Percentiles rank a stretch among this genome's conserved stretches.
Evolutionary conservation across 495 filamentous ascomycete genomes (phyloP).

Genomic region (Penicillium ochrochloron): DNA sequence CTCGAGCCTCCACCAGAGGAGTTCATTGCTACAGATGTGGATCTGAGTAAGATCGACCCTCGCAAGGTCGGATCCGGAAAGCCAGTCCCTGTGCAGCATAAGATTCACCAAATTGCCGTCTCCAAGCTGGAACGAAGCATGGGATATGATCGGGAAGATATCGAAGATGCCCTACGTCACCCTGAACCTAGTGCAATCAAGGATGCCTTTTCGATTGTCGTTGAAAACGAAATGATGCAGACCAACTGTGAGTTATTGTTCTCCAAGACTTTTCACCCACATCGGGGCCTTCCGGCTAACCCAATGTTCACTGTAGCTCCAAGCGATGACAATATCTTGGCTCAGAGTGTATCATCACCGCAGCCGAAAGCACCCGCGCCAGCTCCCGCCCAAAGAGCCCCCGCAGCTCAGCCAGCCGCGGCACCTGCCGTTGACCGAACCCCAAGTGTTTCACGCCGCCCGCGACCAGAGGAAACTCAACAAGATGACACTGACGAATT

Average conservation of each 20-base stretch:
- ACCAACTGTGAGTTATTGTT: conserved; percentile 70
- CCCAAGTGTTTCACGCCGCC: conserved; percentile 36
- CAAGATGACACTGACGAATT: conserved; percentile 36
- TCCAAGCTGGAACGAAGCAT: conserved; percentile 96
- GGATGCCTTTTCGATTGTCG: conserved; percentile 96
- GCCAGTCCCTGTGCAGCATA: conserved; percentile 75
- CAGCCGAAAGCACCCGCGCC: conserved; percentile 29
- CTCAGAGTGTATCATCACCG: conserved; percentile 29
- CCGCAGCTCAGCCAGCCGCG: conserved; percentile 20
- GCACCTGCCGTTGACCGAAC: conserved; percentile 24
- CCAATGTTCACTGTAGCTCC: conserved; percentile 35
- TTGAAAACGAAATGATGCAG: conserved; percentile 98
- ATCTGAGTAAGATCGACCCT: conserved; percentile 84
- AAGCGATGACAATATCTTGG: conserved; percentile 47
- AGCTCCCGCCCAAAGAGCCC: conserved; percentile 29
- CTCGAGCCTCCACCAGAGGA: conserved; percentile 90
- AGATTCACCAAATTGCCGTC: conserved; percentile 88
- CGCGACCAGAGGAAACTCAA: conserved; percentile 31
- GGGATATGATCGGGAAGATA: conserved; percentile 94
- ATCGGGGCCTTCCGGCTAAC: conserved; percentile 18
- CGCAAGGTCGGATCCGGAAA: conserved; percentile 78
- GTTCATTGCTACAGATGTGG: conserved; percentile 89
- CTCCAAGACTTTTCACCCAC: background rate
- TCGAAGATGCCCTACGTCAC: conserved; percentile 87
- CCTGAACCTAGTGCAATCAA: conserved; percentile 97